phyloP scores from a whole-genome alignment of 129 eudicot genomes.

The Helianthus tuberosus region DNA sequence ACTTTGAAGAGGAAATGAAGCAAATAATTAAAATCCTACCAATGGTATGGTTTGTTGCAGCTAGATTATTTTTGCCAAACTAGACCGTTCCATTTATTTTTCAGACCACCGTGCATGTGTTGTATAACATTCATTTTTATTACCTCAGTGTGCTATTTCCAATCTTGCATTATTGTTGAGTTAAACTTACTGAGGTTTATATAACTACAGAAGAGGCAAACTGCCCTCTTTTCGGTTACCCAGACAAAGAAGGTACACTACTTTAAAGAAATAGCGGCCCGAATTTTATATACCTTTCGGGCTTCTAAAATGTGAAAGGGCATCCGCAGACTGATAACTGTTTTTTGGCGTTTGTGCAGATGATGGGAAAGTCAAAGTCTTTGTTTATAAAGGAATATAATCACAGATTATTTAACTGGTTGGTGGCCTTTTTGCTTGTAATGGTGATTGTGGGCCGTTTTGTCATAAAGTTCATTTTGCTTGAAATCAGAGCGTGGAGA shows the following conservation, averaged over 20 bases:
- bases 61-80: neutral
- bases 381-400: too few relatives aligned
- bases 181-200: conserved; percentile 16
- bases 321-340: too few relatives aligned
- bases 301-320: too few relatives aligned
- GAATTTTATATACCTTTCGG: too few relatives aligned
- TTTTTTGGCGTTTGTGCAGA: too few relatives aligned
- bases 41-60: conserved; percentile 45
- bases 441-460: too few relatives aligned
- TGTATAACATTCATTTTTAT: neutral
- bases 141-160: neutral
- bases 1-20: conserved; percentile 93
- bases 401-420: too few relatives aligned
- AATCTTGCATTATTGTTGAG: neutral
- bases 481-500: too few relatives aligned
- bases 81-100: neutral
- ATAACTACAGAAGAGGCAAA: conserved; percentile 65
- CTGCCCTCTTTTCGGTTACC: conserved; percentile 93
- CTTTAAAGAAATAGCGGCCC: too few relatives aligned
- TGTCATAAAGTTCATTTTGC: too few relatives aligned
- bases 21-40: conserved; percentile 81
- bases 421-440: too few relatives aligned
- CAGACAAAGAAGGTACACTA: conserved; percentile 78
- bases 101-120: neutral
- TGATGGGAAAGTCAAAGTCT: too few relatives aligned